Conservation (phyloP, 2,329 filamentous ascomycete species). For the Aspergillus aculeatinus region DNA sequence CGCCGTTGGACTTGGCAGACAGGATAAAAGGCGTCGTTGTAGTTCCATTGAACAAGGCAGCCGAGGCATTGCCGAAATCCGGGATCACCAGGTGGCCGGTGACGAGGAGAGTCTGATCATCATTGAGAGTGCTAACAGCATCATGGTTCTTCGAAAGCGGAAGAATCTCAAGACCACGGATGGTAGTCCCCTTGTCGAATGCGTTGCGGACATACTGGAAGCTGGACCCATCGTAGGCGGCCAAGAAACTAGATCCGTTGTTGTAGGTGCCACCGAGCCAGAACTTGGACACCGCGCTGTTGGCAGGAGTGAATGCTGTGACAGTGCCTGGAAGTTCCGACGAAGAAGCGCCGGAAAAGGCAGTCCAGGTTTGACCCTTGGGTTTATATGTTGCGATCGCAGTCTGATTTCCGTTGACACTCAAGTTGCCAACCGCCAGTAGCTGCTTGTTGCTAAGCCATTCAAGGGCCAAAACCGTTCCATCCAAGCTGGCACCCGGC, state of each 20-base stretch:
- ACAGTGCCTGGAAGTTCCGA: conserved; percentile 72
- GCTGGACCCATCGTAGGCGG: conserved; percentile 73
- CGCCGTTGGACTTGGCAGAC: conserved; percentile 65
- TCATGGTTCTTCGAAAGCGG: conserved; percentile 68
- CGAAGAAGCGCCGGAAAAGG: conserved; percentile 54
- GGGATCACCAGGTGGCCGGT: conserved; percentile 79
- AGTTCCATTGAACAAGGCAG: conserved; percentile 83
- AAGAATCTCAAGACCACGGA: conserved; percentile 81
- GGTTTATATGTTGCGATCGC: conserved; percentile 73
- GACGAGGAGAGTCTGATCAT: conserved; percentile 72
- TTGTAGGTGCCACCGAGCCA: conserved; percentile 76
- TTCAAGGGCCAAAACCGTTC: conserved; percentile 68
- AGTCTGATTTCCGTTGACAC: conserved; percentile 62
- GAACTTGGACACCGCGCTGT: conserved; percentile 67
- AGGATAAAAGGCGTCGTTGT: conserved; percentile 76
- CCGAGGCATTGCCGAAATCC: conserved; percentile 76
- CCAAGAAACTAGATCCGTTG: conserved; percentile 71
- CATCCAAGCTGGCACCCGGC: conserved; percentile 69
- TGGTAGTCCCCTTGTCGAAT: conserved; percentile 64
- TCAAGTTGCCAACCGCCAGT: conserved; percentile 75
- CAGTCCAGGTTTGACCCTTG: conserved; percentile 63
- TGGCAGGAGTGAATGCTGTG: conserved; percentile 72
- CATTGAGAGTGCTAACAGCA: conserved; percentile 61
- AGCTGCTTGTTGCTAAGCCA: conserved; percentile 74
- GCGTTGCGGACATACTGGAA: conserved; percentile 67